Percentiles rank a stretch among this genome's conserved stretches.
These are phyloP conservation scores for Quercus parvula DNA, from an alignment of 306 rosid species.

Conservation along the genomic window DNA sequence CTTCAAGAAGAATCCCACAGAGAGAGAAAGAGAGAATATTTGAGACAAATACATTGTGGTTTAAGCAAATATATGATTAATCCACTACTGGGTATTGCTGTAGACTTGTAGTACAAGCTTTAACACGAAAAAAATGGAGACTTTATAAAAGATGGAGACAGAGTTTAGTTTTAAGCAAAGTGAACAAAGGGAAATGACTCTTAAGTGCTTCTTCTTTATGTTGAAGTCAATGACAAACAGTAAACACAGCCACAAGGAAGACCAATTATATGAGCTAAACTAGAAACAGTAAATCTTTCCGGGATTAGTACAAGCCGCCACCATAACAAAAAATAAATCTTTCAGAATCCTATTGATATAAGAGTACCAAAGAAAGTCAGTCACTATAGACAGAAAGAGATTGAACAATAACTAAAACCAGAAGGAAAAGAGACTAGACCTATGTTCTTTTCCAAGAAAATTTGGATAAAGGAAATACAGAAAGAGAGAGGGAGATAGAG, in stretches of 20 bases:
- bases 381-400: background rate
- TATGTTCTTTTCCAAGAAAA: conserved; percentile 24
- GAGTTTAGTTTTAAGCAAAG: background rate
- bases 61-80: background rate
- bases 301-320: background rate
- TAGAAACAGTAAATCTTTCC: background rate
- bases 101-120: too few species aligned
- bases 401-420: background rate
- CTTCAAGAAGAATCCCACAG: background rate
- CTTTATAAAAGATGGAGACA: too few species aligned
- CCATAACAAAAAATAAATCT: background rate
- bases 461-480: background rate
- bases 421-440: too few species aligned
- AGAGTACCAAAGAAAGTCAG: background rate
- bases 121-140: too few species aligned
- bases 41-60: background rate
- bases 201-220: background rate
- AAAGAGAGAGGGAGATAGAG: background rate
- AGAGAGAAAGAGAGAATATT: background rate
- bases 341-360: background rate
- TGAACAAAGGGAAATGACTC: background rate
- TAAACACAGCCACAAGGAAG: background rate
- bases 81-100: background rate
- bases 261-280: background rate
- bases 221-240: background rate